Percentiles rank a stretch among this genome's conserved stretches.
These are phyloP conservation scores for Quercus berberidifolia DNA, from an alignment of 306 rosid species.

Conservation along the genomic window DNA sequence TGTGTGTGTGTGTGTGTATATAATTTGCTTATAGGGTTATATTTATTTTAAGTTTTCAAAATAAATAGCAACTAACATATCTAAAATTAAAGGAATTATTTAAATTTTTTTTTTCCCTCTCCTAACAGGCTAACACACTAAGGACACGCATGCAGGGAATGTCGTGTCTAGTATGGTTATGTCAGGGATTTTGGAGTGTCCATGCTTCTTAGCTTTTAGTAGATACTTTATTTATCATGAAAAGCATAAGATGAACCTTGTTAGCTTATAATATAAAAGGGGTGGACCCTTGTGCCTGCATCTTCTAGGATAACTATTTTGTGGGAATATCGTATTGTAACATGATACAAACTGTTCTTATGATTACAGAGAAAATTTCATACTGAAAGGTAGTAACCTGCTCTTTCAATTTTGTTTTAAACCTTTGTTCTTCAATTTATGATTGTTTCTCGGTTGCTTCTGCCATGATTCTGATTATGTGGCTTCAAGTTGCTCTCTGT, in stretches of 20 bases:
- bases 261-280: neutral
- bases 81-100: no score
- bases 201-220: neutral
- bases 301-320: no score
- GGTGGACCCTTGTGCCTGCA: neutral
- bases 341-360: neutral
- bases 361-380: neutral
- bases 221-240: neutral
- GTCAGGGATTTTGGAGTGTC: no score
- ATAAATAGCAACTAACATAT: no score
- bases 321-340: no score
- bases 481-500: neutral
- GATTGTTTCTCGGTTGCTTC: neutral
- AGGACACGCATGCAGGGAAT: no score
- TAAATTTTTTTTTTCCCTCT: no score
- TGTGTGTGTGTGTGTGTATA: no score
- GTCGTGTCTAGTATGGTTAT: no score
- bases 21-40: no score
- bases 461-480: neutral
- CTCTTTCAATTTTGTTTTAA: neutral
- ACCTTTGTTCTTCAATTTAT: neutral
- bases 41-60: no score
- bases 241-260: neutral
- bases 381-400: neutral
- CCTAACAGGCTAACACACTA: no score